A percentile compares a stretch with the other conserved stretches of the same genome.
Conservation (phyloP, 2,329 filamentous ascomycete genomes). For the Ophiosphaerella narmari region DNA sequence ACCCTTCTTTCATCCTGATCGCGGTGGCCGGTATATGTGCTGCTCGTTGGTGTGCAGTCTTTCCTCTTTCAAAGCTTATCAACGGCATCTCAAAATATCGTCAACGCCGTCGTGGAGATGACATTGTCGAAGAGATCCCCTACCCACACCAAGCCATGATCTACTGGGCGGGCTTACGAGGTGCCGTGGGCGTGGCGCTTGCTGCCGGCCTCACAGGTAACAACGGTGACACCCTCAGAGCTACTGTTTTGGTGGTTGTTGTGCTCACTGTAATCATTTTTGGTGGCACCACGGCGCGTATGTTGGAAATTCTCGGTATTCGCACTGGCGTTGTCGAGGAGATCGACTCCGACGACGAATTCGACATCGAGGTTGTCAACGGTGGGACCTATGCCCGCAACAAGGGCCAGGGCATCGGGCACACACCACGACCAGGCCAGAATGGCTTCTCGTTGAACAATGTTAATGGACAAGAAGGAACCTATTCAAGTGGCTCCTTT, state of each 20-base stretch:
- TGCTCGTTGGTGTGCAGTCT: conserved; percentile 91
- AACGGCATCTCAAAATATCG: conserved; percentile 93
- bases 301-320: conserved; percentile 97
- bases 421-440: conserved; percentile 64
- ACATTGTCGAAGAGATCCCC: conserved; percentile 80
- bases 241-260: conserved; percentile 96
- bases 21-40: conserved; percentile 90
- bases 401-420: conserved; percentile 75
- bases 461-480: conserved; percentile 58
- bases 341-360: conserved; percentile 96
- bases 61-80: conserved; percentile 85
- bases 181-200: conserved; percentile 92
- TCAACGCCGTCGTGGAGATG: conserved; percentile 70
- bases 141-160: conserved; percentile 99
- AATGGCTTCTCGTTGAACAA: conserved; percentile 62
- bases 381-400: conserved; percentile 80
- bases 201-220: conserved; percentile 84
- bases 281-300: conserved; percentile 92
- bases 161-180: conserved; percentile 97
- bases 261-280: conserved; percentile 99
- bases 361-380: conserved; percentile 80
- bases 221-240: conserved; percentile 81
- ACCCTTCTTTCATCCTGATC: conserved; percentile 92
- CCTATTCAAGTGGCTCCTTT: conserved; percentile 62
- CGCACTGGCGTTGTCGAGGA: conserved; percentile 95